Evolutionary conservation across 2,329 filamentous ascomycete genomes (phyloP).

Genomic region (Trichoderma atroviride): DNA sequence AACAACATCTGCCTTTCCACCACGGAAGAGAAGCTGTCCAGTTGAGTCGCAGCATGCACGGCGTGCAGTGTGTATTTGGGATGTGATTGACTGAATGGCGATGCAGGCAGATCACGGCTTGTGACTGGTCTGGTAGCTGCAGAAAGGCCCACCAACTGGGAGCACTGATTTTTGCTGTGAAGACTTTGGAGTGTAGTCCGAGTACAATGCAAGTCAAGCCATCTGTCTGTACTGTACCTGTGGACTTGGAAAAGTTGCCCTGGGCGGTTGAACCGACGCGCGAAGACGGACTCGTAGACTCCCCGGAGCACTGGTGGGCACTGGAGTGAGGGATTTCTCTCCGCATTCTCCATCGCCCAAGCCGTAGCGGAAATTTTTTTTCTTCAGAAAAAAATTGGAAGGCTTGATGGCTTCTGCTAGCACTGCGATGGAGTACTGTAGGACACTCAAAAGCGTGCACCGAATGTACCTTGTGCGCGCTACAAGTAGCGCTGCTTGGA

Average conservation of each 20-base stretch:
- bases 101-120: constrained; percentile 9
- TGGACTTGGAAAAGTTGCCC: background rate
- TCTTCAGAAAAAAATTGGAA: background rate
- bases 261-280: constrained; percentile 5
- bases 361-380: constrained; percentile 16
- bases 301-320: constrained; percentile 15
- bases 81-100: constrained; percentile 7
- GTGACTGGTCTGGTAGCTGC: constrained; percentile 19
- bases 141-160: constrained; percentile 14
- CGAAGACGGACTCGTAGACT: constrained; percentile 7
- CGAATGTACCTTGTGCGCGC: background rate
- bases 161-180: background rate
- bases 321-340: constrained; percentile 44
- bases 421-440: background rate
- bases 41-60: constrained; percentile 6
- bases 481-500: background rate
- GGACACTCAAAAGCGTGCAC: background rate
- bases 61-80: background rate
- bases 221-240: background rate
- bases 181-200: background rate
- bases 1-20: background rate
- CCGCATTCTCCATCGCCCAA: constrained; percentile 33
- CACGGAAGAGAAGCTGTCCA: background rate
- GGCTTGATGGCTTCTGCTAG: background rate
- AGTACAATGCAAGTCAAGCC: background rate